These are phyloP conservation scores for Davidsoniella australis DNA, from an alignment of 2,329 filamentous ascomycete species.

Conservation along the genomic window DNA sequence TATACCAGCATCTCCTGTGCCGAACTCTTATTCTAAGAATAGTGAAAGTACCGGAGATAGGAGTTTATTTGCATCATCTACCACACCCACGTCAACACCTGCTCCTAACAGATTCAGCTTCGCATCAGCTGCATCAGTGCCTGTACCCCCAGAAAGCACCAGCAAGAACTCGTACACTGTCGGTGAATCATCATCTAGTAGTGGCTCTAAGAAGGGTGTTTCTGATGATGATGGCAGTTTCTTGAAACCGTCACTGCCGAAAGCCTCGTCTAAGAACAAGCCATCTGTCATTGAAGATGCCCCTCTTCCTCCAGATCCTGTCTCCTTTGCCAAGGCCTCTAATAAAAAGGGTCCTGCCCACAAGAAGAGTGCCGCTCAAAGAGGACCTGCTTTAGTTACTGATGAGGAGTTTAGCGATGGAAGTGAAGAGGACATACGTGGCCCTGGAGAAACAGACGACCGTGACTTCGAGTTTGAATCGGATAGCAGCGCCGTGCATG, in stretches of 20 bases:
- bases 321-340: conserved; percentile 19
- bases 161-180: conserved; percentile 34
- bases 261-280: conserved; percentile 13
- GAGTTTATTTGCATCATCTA: conserved; percentile 18
- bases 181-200: conserved; percentile 33
- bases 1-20: conserved; percentile 1
- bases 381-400: not conserved
- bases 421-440: conserved; percentile 23
- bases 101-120: conserved; percentile 30
- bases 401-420: conserved; percentile 25
- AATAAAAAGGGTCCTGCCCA: conserved; percentile 4
- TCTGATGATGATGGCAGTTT: conserved; percentile 10
- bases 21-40: not conserved
- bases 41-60: not conserved
- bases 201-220: conserved; percentile 10
- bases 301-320: conserved; percentile 28
- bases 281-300: conserved; percentile 18
- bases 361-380: conserved; percentile 7
- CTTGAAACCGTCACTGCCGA: conserved; percentile 5
- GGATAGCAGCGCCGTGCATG: conserved; percentile 43
- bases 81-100: conserved; percentile 35
- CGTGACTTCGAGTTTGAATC: conserved; percentile 31
- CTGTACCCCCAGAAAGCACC: conserved; percentile 37
- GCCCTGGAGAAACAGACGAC: conserved; percentile 27
- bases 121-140: conserved; percentile 19